These are phyloP conservation scores for Claviceps lovelessii DNA, from an alignment of 2,329 filamentous ascomycete genomes.

Conservation along the genomic window DNA sequence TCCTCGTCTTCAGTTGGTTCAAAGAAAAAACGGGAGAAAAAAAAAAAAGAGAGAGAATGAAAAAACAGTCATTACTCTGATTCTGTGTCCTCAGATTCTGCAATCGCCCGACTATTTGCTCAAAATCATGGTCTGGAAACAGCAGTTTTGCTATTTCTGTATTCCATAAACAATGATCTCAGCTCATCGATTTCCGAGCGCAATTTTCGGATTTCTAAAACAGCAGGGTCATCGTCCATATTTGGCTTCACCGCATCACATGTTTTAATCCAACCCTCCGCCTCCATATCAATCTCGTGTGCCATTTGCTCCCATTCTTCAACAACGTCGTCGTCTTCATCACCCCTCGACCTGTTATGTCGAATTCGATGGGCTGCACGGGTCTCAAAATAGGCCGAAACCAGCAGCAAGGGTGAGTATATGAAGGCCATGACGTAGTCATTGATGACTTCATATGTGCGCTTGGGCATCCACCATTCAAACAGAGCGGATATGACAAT, in stretches of 20 bases:
- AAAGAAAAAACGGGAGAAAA: background rate
- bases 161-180: constrained; percentile 30
- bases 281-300: constrained; percentile 60
- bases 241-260: constrained; percentile 67
- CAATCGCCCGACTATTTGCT: background rate
- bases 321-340: constrained; percentile 74
- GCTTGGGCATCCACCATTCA: constrained; percentile 86
- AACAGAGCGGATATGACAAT: constrained; percentile 64
- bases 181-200: constrained; percentile 44
- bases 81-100: background rate
- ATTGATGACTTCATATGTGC: constrained; percentile 66
- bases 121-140: background rate
- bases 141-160: constrained; percentile 7
- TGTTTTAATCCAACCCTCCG: constrained; percentile 71
- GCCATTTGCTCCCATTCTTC: constrained; percentile 89
- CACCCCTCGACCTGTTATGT: constrained; percentile 62
- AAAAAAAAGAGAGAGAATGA: too few species aligned
- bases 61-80: background rate
- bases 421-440: constrained; percentile 75
- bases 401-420: constrained; percentile 69
- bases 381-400: constrained; percentile 61
- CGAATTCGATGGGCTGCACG: constrained; percentile 51
- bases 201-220: constrained; percentile 52
- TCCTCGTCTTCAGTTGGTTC: background rate
- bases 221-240: constrained; percentile 61